Evolutionary conservation across 1,139 yeast genomes (phyloP).

Genomic region (Candida dubliniensis): DNA sequence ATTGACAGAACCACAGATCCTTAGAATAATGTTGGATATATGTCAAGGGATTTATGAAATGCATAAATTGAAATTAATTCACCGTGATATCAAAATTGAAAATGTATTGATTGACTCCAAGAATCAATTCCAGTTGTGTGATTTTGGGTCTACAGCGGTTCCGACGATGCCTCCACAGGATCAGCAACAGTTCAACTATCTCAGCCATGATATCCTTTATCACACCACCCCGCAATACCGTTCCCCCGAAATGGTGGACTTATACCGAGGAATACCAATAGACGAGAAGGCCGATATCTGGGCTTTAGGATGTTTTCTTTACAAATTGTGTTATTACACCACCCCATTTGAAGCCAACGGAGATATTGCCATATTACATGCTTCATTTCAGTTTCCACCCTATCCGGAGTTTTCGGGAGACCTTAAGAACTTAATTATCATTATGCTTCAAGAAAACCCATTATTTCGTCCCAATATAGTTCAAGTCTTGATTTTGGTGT

Average conservation of each 20-base stretch:
- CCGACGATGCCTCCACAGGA: constrained; percentile 64
- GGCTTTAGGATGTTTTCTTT: constrained; percentile 80
- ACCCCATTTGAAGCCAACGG: constrained; percentile 81
- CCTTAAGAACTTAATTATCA: constrained; percentile 72
- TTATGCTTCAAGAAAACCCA: constrained; percentile 79
- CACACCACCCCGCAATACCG: constrained; percentile 85
- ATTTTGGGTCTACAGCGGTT: constrained; percentile 71
- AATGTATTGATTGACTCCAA: constrained; percentile 65
- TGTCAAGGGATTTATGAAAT: constrained; percentile 67
- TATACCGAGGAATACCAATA: constrained; percentile 63
- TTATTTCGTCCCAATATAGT: constrained; percentile 81
- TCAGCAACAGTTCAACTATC: constrained; percentile 57
- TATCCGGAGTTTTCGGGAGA: constrained; percentile 59
- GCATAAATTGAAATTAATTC: constrained; percentile 65
- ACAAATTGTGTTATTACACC: constrained; percentile 74
- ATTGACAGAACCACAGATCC: constrained; percentile 59
- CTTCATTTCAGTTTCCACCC: constrained; percentile 60
- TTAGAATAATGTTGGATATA: constrained; percentile 67
- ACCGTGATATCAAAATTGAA: constrained; percentile 78
- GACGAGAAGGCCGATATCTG: constrained; percentile 80
- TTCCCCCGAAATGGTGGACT: constrained; percentile 80
- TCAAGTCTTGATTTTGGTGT: constrained; percentile 50
- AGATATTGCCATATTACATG: constrained; percentile 70
- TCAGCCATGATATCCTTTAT: constrained; percentile 66
- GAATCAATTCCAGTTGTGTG: constrained; percentile 65